These are phyloP conservation scores for Microbotryum intermedium DNA, from an alignment of 1,284 basidiomycete genomes.

Conservation along the genomic window DNA sequence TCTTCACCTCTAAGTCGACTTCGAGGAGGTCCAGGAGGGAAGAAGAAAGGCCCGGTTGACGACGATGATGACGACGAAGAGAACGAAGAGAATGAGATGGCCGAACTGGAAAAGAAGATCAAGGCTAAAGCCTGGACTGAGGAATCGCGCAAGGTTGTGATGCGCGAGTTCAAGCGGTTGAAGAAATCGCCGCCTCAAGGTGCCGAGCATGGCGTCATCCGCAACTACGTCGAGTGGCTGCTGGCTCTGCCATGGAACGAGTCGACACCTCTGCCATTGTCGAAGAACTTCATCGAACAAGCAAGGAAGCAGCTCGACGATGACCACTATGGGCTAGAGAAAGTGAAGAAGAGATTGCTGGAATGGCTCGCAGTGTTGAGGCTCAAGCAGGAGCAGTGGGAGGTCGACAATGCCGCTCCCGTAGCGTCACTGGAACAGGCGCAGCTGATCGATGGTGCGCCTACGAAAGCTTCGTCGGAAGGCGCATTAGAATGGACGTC, in stretches of 20 bases:
- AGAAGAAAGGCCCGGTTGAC: background rate
- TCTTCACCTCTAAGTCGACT: too few species aligned
- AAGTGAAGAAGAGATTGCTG: conserved; percentile 43
- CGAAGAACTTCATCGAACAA: conserved; percentile 22
- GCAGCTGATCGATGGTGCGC: background rate
- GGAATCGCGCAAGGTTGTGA: conserved; percentile 31
- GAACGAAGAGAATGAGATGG: conserved; percentile 30
- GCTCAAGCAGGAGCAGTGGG: conserved; percentile 36
- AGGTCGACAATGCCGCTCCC: conserved; percentile 12
- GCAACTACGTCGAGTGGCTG: conserved; percentile 33
- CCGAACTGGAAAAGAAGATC: conserved; percentile 27
- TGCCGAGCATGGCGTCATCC: conserved; percentile 33
- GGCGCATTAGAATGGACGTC: background rate
- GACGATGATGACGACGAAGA: conserved; percentile 24
- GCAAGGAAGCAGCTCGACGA: conserved; percentile 37
- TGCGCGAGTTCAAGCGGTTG: conserved; percentile 33
- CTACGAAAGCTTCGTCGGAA: background rate
- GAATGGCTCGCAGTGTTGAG: conserved; percentile 44
- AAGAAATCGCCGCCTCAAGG: conserved; percentile 32
- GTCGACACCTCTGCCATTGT: conserved; percentile 17
- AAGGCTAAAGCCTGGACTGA: conserved; percentile 28
- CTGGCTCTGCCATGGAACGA: conserved; percentile 31
- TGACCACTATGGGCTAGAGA: conserved; percentile 44
- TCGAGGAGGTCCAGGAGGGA: background rate
- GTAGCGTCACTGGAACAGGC: background rate